Base-by-base conservation (phyloP, 352 stramenopile species). In the Globisporangium barbulae region DNA sequence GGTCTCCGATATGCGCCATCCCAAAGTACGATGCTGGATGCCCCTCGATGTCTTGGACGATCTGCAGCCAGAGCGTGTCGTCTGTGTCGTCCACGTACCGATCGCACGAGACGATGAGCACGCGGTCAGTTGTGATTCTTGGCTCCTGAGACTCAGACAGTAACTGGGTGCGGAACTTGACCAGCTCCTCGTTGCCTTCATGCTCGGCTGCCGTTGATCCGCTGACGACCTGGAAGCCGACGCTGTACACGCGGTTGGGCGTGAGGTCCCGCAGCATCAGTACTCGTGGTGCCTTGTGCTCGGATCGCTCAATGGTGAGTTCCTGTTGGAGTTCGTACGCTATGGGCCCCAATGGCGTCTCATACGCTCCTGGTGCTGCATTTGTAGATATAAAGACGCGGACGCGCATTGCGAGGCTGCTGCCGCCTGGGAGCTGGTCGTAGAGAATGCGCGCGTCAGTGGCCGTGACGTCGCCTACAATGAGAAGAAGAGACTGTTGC, bases 41-140 rank as follows among this genome's bases (percentile, higher is more conserved):
- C 4, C 61, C 50, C 49, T 81, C 73, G 0, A 78, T 70, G 52
- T 88, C 77, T 0, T 49, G 48, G 9, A 71, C 77, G 12, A 89
- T 60, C 21, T 53, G 49, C 28, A 68, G 30, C 78, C 76, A 83
- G 44, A 84, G 41, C 17, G 69, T 71, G 28, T 89, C 78, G 37
- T 89, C 78, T 30, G 67, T 42, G 60, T 89, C 80, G 31, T 89
- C 74, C 22, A 87, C 73, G 44, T 72, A 90, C 28, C 81, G 78
- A 52, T 90, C 81, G 39, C 81, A 90, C 0, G 79, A 89, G 7
- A 81, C 68, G 2, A 81, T 65, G 39, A 89, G 59, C 33, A 89
- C 65, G 28, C 70, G 65, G 22, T 66, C 45, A 3, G 39, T 45
- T 8, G 19, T 15, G n/a, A 21, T 5, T 12, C 21, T 19, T 45